These are phyloP conservation scores for Zalaria obscura DNA, from an alignment of 2,329 filamentous ascomycete genomes.

Conservation along the genomic window DNA sequence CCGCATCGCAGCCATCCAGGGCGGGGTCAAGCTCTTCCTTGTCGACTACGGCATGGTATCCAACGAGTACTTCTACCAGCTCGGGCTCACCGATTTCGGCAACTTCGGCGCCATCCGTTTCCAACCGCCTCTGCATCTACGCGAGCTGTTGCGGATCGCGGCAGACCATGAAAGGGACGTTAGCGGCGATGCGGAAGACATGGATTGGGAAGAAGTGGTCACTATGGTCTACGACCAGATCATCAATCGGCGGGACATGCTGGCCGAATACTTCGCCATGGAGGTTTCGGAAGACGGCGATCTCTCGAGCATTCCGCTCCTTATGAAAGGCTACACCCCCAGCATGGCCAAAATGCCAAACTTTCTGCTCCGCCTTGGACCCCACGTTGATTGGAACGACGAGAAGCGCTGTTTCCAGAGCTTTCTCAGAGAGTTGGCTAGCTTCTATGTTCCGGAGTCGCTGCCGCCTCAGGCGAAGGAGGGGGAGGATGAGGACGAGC, in stretches of 20 bases:
- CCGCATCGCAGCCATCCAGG: constrained; percentile 82
- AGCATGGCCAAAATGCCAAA: constrained; percentile 73
- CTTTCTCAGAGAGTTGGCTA: constrained; percentile 74
- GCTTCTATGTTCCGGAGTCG: constrained; percentile 81
- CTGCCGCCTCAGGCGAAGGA: constrained; percentile 42
- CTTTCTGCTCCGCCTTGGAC: constrained; percentile 78
- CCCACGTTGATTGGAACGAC: constrained; percentile 71
- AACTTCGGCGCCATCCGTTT: constrained; percentile 84
- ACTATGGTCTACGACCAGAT: constrained; percentile 53
- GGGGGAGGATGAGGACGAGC: constrained; percentile 18
- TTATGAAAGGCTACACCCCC: constrained; percentile 81
- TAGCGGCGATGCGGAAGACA: constrained; percentile 33
- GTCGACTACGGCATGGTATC: constrained; percentile 80
- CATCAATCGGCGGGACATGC: constrained; percentile 67
- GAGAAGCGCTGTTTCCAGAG: constrained; percentile 77
- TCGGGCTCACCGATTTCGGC: constrained; percentile 86
- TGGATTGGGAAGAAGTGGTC: constrained; percentile 53
- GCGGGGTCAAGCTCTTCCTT: constrained; percentile 80
- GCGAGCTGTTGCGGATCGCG: constrained; percentile 57
- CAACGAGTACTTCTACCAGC: constrained; percentile 88
- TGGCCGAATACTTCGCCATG: constrained; percentile 83
- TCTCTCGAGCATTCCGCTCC: constrained; percentile 63
- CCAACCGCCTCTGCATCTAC: constrained; percentile 57
- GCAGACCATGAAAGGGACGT: constrained; percentile 47
- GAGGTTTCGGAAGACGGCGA: constrained; percentile 68